Base-by-base conservation (phyloP, 129 eudicot genomes). In the Centrapalus pauciflorus region DNA sequence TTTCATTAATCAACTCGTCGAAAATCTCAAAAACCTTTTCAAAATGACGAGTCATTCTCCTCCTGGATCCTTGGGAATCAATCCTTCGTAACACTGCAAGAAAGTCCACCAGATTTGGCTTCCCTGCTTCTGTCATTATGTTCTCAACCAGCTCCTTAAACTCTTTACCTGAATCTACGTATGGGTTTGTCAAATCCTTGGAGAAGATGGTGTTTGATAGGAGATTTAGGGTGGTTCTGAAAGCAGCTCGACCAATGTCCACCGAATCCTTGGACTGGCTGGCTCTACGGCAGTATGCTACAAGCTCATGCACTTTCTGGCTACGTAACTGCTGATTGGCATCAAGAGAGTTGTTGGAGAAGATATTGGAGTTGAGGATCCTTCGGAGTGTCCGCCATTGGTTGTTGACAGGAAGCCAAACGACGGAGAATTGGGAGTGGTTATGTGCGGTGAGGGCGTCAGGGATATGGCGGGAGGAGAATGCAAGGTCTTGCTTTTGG, bases 401-500 rank as follows among this genome's bases (percentile, higher is more conserved):
- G 55, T 2, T 0, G 26, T 3, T 25, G 55, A 19, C 7, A 5
- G 25, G 55, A 11, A 48, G 1, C 55, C 55, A 48, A 11, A 48
- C 24, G 55, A 52, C 29, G n/a, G 78, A 62, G 45, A 9, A 3
- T 16, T 63, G 9, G 30, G 37, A 13, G 30, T 73, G 78, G 71
- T 43, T 17, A 13, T 19, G 46, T 29, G 56, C 78, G 20, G 9
- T 20, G 41, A 63, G 16, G 4, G 65, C 63, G 23, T 48, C 60
- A 9, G 27, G 43, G 26, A 49, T 1, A 2, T 19, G 8, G 10
- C 77, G 38, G 55, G 7, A 13, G 26, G 66, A 50, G 20, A 62
- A 50, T 12, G 64, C 14, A 1, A 50, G 54, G 26, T 72, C 77
- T 20, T 51, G 50, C 23, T 62, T 61, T 6, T 45, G 77, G 63